Evolutionary conservation across 2,329 filamentous ascomycete species (phyloP).

Genomic region (Cordyceps cateniannulata): DNA sequence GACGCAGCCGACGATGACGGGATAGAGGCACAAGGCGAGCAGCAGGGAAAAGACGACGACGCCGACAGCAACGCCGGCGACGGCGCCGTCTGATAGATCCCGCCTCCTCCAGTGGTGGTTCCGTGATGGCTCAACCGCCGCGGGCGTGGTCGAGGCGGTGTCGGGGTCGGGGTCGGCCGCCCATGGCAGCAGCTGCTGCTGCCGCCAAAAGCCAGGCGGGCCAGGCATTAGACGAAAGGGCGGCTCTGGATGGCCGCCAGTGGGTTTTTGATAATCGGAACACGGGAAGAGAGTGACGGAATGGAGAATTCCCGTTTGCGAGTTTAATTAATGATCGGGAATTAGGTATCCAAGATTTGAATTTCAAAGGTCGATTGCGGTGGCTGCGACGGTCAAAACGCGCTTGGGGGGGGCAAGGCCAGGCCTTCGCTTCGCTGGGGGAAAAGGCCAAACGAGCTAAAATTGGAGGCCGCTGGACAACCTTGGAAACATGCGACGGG

Average conservation of each 20-base stretch:
- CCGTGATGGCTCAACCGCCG: background rate
- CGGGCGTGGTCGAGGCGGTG: background rate
- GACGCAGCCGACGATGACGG: constrained; percentile 29
- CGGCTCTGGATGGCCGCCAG: background rate
- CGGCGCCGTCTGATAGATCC: constrained; percentile 26
- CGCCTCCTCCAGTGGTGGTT: constrained; percentile 1
- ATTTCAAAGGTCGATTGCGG: constrained; percentile 1
- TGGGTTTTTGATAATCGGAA: background rate
- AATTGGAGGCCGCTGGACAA: constrained; percentile 8
- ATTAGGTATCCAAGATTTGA: background rate
- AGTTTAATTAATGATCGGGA: background rate
- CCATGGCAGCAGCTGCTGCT: constrained; percentile 4
- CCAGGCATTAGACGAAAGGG: background rate
- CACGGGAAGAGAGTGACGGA: background rate
- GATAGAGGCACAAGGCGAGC: constrained; percentile 32
- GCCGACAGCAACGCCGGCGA: constrained; percentile 33
- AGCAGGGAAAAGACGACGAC: constrained; percentile 27
- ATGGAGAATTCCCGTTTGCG: too few species aligned
- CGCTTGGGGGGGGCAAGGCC: background rate
- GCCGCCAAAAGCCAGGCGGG: constrained; percentile 5
- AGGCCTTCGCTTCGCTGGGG: background rate
- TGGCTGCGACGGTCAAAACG: background rate
- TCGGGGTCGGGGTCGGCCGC: background rate
- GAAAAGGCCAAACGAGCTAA: background rate
- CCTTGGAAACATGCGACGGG: constrained; percentile 1